Evolutionary conservation across 108 stramenopile genomes (phyloP), one percentile per base, ranked within the genome.

Genomic region (Heterococcus sp.): DNA sequence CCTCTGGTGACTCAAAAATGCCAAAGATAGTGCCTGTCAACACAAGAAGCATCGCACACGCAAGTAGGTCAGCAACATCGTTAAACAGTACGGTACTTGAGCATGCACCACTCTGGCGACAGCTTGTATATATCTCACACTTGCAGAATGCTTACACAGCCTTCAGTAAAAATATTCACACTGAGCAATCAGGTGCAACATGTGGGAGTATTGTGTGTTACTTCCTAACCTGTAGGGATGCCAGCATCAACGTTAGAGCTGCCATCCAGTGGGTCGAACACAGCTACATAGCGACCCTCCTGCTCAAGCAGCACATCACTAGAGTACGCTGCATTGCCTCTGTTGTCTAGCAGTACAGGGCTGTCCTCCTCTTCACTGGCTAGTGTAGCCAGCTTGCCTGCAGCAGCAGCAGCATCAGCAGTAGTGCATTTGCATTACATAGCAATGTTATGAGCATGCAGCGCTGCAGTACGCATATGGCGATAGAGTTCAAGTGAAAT

Each of bases 201-300:
- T 58, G n/a, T 58, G 46, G 14, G 46, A 58, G 21, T 14, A 58
- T 21, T 58, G 46, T 58, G 46, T 58, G 46, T 58, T 14, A 21
- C 46, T 21, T 58, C 14, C 46, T 58, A 8, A 58, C 46, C 46
- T 38, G 95, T 93, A 36, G 92, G 89, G 87, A 94, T 95, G 74
- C 93, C 94, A 40, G 94, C 94, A 79, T 95, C 95, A 68, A 95
- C 92, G 73, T 95, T 94, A 26, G 91, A 92, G 8, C 92, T 92
- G 37, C 95, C 95, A 82, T 96, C 95, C 77, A 96, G 84, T 8
- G 95, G 95, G 85, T 96, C 95, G 70, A 92, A 92, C 37, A 91
- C 92, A n/a, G 92, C 87, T 21, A 92, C 91, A 72, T 92, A 92
- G 69, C 82, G 82, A n/a, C 74, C 74, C 31, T 28, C 21, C 21